Percentiles rank a stretch among this genome's conserved stretches.
Conservation (phyloP, 371 early-diverging fungal species). For the Apophysomyces ossiformis region DNA sequence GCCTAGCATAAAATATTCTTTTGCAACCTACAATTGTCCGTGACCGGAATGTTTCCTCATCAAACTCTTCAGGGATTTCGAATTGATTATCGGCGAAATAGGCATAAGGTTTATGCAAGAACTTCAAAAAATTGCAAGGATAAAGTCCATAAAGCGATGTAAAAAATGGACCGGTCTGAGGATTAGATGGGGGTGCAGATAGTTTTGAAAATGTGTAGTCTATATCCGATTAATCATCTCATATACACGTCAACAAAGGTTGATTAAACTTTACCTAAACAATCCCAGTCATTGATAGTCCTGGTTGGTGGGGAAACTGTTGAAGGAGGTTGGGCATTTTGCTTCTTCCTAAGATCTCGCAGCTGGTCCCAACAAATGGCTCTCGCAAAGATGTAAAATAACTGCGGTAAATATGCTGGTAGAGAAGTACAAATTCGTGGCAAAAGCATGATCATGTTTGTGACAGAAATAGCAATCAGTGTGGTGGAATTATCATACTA, state of each 20-base stretch:
- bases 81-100: conserved; percentile 49
- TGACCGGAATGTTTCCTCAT: conserved; percentile 51
- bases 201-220: conserved; percentile 60
- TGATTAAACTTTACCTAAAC: conserved; percentile 39
- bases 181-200: conserved; percentile 58
- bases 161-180: conserved; percentile 61
- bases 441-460: conserved; percentile 67
- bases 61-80: conserved; percentile 52
- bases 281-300: conserved; percentile 47
- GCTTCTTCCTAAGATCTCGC: conserved; percentile 49
- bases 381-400: conserved; percentile 65
- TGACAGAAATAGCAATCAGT: conserved; percentile 63
- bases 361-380: conserved; percentile 69
- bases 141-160: conserved; percentile 70
- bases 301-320: conserved; percentile 13
- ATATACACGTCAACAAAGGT: neutral
- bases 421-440: conserved; percentile 68
- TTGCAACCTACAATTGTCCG: conserved; percentile 41
- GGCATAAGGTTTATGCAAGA: conserved; percentile 55
- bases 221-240: conserved; percentile 11
- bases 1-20: neutral
- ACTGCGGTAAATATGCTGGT: conserved; percentile 57
- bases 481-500: conserved; percentile 70
- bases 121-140: conserved; percentile 66
- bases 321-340: conserved; percentile 21